Evolutionary conservation across 257 asterid species (phyloP).

Genomic region (Solanum corneliomulleri): DNA sequence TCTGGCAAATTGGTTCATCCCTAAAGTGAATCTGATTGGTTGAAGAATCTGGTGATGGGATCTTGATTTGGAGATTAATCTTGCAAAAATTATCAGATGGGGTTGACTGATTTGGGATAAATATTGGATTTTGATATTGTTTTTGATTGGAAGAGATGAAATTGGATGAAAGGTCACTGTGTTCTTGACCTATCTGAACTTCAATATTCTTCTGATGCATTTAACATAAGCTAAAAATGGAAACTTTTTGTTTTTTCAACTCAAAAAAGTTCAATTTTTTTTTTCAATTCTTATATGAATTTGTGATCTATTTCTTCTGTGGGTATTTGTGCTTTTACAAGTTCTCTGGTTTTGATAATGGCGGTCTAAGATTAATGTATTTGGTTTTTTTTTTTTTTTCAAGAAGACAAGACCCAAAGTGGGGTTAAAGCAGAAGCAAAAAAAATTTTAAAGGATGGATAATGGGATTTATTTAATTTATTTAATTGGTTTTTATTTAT

Average conservation of each 20-base stretch:
- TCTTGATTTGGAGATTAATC: constrained; percentile 11
- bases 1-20: constrained; percentile 12
- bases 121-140: not conserved
- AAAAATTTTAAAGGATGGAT: not conserved
- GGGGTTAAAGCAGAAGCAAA: constrained; percentile 11
- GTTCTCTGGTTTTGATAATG: not conserved
- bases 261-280: not conserved
- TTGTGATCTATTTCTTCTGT: not conserved
- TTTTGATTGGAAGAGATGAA: not conserved
- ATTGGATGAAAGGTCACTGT: constrained; percentile 6
- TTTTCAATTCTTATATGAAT: not conserved
- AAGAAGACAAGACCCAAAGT: constrained; percentile 3
- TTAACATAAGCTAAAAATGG: not conserved
- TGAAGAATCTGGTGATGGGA: constrained; percentile 12
- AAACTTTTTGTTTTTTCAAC: not conserved
- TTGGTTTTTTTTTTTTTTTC: constrained; percentile 1
- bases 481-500: not conserved
- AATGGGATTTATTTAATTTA: not conserved
- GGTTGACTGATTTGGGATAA: not conserved
- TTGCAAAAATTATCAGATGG: not conserved
- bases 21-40: not conserved
- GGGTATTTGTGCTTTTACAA: not conserved
- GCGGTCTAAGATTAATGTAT: not conserved
- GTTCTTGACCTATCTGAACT: constrained; percentile 12
- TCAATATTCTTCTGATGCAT: constrained; percentile 19